phyloP scores from a whole-genome alignment of 805 yeast species.

The Yamadazyma olivae region DNA sequence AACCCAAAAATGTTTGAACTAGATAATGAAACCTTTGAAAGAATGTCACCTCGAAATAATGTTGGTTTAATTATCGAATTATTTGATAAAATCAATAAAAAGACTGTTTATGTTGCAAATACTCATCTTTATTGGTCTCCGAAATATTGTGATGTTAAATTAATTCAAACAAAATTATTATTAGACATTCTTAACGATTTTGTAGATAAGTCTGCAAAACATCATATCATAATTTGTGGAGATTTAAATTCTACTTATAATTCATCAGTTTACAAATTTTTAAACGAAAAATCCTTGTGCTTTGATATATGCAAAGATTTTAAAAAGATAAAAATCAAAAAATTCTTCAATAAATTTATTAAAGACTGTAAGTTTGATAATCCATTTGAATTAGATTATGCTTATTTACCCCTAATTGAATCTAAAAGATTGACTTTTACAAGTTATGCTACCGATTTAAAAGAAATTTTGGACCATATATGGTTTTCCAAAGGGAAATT shows the following conservation, averaged over 20 bases:
- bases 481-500: constrained; percentile 89
- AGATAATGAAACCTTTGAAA: constrained; percentile 79
- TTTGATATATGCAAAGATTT: neutral
- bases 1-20: constrained; percentile 31
- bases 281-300: constrained; percentile 20
- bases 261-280: constrained; percentile 90
- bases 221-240: constrained; percentile 85
- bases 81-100: constrained; percentile 45
- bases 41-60: constrained; percentile 93
- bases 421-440: constrained; percentile 86
- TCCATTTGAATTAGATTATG: constrained; percentile 73
- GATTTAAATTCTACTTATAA: constrained; percentile 88
- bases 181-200: constrained; percentile 78
- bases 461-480: constrained; percentile 88
- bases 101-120: constrained; percentile 61
- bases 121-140: constrained; percentile 99
- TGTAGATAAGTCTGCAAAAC: constrained; percentile 48
- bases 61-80: constrained; percentile 71
- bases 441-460: constrained; percentile 87
- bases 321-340: constrained; percentile 1
- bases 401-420: constrained; percentile 43
- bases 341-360: constrained; percentile 74
- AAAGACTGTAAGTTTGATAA: constrained; percentile 75
- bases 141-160: constrained; percentile 87
- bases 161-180: constrained; percentile 88